These are phyloP conservation scores for Asterophora parasitica DNA, from an alignment of 768 basidiomycete genomes.

Conservation along the genomic window DNA sequence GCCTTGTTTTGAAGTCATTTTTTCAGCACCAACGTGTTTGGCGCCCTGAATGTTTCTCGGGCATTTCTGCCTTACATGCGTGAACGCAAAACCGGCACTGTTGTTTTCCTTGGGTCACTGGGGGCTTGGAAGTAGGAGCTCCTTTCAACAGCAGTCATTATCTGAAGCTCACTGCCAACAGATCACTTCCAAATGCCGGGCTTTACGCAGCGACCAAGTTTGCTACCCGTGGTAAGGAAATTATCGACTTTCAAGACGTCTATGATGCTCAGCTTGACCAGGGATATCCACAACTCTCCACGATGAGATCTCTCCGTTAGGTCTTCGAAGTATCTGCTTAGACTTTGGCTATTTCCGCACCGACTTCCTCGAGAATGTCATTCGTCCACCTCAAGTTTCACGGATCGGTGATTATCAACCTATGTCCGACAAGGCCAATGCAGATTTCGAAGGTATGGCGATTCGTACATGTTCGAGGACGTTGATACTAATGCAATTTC, in stretches of 20 bases:
- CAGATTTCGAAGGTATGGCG: slow-evolving; percentile 21
- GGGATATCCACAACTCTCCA: slow-evolving; percentile 27
- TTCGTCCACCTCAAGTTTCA: slow-evolving; percentile 24
- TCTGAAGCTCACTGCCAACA: slow-evolving; percentile 3
- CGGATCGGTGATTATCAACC: slow-evolving; percentile 30
- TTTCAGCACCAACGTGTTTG: slow-evolving; percentile 42
- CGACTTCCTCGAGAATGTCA: slow-evolving; percentile 23
- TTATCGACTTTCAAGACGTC: background rate
- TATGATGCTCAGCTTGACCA: slow-evolving; percentile 1
- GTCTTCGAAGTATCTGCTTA: slow-evolving; percentile 31
- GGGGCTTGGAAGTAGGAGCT: slow-evolving; percentile 31
- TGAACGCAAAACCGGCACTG: slow-evolving; percentile 31
- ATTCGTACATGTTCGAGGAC: background rate
- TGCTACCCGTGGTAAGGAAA: slow-evolving; percentile 27
- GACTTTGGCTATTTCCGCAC: slow-evolving; percentile 40
- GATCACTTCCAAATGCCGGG: slow-evolving; percentile 24
- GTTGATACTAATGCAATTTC: background rate
- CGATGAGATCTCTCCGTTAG: too few relatives aligned
- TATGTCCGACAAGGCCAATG: slow-evolving; percentile 20
- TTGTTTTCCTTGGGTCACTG: slow-evolving; percentile 42
- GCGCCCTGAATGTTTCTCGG: slow-evolving; percentile 37
- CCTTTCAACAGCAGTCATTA: background rate
- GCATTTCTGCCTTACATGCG: slow-evolving; percentile 48
- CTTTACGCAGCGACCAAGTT: slow-evolving; percentile 38
- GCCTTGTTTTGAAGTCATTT: background rate